Evolutionary conservation across 768 basidiomycete species (phyloP), one percentile per base, ranked within the genome.

Genomic region (Grammothele lineata): DNA sequence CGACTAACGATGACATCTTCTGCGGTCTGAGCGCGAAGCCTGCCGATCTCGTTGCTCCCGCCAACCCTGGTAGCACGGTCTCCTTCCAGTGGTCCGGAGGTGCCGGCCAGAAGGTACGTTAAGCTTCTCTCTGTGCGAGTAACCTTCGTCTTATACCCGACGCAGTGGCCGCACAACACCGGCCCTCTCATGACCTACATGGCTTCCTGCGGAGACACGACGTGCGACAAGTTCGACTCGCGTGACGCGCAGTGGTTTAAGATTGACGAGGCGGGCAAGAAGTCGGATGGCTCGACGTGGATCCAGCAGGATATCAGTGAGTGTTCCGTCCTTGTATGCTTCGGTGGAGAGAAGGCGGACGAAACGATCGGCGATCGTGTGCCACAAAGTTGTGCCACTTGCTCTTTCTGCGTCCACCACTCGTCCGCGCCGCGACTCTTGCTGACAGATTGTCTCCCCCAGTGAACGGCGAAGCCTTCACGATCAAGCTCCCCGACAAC

Each of bases 111-210:
- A 57, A 68, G 39, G 69, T 69, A 37, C 50, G 66, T 58, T 6
- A 11, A 3, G 15, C 18, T 38, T 7, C 40, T 55, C 35, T 26
- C 34, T 42, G 1, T 21, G n/a, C 32, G 7, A 15, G 35, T 33
- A 7, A 44, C 39, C 17, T 27, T n/a, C n/a, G n/a, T 22, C 12
- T 6, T n/a, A n/a, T n/a, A n/a, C n/a, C n/a, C n/a, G n/a, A 21
- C 22, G 30, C 43, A 71, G 65, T 75, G 72, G 76, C 72, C 72
- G 5, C 75, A 85, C 53, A 66, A 81, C 43, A 78, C 68, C 14
- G 86, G 85, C 3, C 86, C 85, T 8, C 68, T 86, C 68, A 67
- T 87, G 67, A 86, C 83, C 32, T 89, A 89, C 60, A 73, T 89
- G 75, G 72, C 85, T 2, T 69, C 72, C 23, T 89, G 87, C 57